Evolutionary conservation across 2,329 filamentous ascomycete species (phyloP), one percentile per base, ranked within the genome.

Genomic region (Penicillium sp.): DNA sequence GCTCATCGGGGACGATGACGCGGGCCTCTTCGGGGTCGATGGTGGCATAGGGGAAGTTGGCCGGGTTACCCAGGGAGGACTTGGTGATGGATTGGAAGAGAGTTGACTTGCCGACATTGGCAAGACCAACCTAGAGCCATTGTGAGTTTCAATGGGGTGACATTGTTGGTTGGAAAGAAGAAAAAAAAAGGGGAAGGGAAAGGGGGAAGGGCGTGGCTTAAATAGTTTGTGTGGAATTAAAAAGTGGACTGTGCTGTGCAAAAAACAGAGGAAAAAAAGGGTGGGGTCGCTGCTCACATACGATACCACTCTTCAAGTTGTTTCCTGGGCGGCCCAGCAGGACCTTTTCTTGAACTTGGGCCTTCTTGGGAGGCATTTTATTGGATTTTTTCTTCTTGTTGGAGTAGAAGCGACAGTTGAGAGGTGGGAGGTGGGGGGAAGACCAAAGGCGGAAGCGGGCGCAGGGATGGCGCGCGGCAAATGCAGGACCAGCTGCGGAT

Each of bases 21-120:
- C 91, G 88, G 51, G 93, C 88, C 75, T 98, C 93, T 76, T 98
- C 94, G 33, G 93, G 93, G 57, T 98, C 90, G 71, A 98, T 98
- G 61, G 93, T 98, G 65, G 93, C 93, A 77, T 94, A 98, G 40
- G 93, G 93, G 68, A 97, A 98, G 76, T 98, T 98, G 76, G 93
- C 93, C 60, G 94, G 94, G 76, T 97, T 98, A 74, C 94, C 93
- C 62, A 98, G 84, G 54, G 83, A 82, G 72, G 86, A 95, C 78
- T 96, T 97, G 67, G 93, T 98, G 73, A 98, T 96, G 66, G 93
- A 89, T 78, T 98, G 94, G 81, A 98, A 98, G 61, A 98, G 83
- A 21, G 94, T 98, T 55, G 93, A 98, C 77, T 98, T 98, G 71
- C 93, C 93, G 59, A 98, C 94, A 72, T 98, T 98, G 71, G 93